Evolutionary conservation across 1,284 basidiomycete genomes (phyloP).

Genomic region (Naganishia liquefaciens): DNA sequence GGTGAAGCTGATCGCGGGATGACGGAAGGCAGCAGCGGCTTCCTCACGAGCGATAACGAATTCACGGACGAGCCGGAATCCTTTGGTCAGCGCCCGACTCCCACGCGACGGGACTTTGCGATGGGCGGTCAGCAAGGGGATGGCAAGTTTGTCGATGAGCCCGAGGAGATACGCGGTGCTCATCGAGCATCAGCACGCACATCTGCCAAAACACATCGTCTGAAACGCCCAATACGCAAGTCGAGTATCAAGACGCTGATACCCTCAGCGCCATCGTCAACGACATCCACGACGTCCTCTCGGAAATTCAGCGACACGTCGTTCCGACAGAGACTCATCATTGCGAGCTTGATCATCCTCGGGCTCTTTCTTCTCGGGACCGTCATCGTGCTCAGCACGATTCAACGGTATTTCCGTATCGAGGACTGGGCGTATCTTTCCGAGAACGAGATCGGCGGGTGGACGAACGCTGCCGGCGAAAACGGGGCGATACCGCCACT

Average conservation of each 20-base stretch:
- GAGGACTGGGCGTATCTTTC: slow-evolving; percentile 73
- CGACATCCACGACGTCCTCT: not conserved
- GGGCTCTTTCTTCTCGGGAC: slow-evolving; percentile 86
- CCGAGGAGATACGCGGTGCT: not conserved
- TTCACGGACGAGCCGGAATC: slow-evolving; percentile 9
- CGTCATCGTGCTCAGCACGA: slow-evolving; percentile 83
- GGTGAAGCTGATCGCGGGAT: slow-evolving; percentile 1
- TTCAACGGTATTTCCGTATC: slow-evolving; percentile 88
- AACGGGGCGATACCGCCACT: slow-evolving; percentile 21
- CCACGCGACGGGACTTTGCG: not conserved
- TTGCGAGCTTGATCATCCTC: slow-evolving; percentile 73
- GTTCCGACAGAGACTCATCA: slow-evolving; percentile 54
- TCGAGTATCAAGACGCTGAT: slow-evolving; percentile 16
- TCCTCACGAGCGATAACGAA: slow-evolving; percentile 20
- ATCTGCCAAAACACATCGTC: not conserved
- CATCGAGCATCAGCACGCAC: not conserved
- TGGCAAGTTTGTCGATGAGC: not conserved
- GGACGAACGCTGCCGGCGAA: not conserved
- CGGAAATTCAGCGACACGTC: slow-evolving; percentile 1
- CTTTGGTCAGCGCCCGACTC: not conserved
- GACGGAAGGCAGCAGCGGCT: slow-evolving; percentile 12
- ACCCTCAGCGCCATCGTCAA: not conserved
- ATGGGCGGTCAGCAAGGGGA: not conserved
- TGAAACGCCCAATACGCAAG: slow-evolving; percentile 16
- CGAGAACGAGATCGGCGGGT: slow-evolving; percentile 61